Base-by-base conservation (phyloP, 768 basidiomycete genomes). In the Rhodotorula kratochvilovae region DNA sequence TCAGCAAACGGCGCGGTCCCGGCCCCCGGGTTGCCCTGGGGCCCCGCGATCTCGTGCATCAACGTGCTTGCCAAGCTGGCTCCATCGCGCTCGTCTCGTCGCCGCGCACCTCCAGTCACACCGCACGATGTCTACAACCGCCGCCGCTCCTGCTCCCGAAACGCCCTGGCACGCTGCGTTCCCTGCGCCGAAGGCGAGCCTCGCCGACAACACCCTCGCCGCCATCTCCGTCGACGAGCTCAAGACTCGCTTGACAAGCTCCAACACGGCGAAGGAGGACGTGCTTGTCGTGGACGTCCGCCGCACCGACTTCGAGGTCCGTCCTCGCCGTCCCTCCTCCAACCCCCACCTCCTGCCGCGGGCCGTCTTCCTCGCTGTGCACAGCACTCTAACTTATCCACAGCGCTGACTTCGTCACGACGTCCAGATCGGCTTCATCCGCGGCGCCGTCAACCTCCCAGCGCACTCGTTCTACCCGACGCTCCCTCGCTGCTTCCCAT, bases 391-490 rank as follows among this genome's bases (percentile, higher is more conserved):
- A n/a, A n/a, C n/a, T n/a, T n/a, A n/a, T n/a, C n/a, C n/a, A n/a
- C 5, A 23, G 23, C 17, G 3, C n/a, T 29, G 7, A 53, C 29
- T 4, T 33, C 15, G 17, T 29, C 25, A 2, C 3, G 4, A 17
- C 36, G 19, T n/a, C 21, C 57, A 68, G 73, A 39, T 35, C 31
- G 69, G 53, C 29, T 71, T 66, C 70, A 71, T 83, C 67, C 76
- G 73, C 3, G 79, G 79, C 29, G 82, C 82, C 2, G 79, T 84
- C 69, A 84, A 84, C 75, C 79, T 84, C 2, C 83, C 84, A 19
- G 84, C 83, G 0, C 83, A 84, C 55, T 81, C 83, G 1, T 82
- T 84, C 77, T 79, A 81, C 63, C 80, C 78, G 27, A 80, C 82
- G 0, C 77, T 83, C 1, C 81, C 0, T 73, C 72, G 15, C 67